Conservation (phyloP, 352 stramenopile genomes). For the Nothophytophthora sp. region DNA sequence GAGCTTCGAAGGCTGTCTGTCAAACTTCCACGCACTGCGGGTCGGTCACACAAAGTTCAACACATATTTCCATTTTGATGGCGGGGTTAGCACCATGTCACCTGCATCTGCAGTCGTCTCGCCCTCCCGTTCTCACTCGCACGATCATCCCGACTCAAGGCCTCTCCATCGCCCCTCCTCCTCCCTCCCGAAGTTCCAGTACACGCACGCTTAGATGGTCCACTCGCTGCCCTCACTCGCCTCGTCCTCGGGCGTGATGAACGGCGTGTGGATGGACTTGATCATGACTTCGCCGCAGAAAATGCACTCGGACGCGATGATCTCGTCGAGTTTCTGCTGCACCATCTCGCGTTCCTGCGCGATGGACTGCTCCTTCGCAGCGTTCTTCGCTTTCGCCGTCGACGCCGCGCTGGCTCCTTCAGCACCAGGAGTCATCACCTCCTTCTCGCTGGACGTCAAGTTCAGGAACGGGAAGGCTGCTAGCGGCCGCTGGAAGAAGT, state of each 20-base stretch:
- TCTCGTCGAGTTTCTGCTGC: slow-evolving; percentile 93
- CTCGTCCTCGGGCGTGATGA: slow-evolving; percentile 91
- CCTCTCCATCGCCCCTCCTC: not conserved
- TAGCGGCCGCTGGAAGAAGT: slow-evolving; percentile 78
- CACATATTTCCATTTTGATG: slow-evolving; percentile 26
- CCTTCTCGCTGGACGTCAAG: slow-evolving; percentile 69
- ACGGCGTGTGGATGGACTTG: slow-evolving; percentile 92
- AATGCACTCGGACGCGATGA: slow-evolving; percentile 94
- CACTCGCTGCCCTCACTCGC: slow-evolving; percentile 77
- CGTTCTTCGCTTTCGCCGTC: slow-evolving; percentile 57
- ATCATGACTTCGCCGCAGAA: slow-evolving; percentile 97
- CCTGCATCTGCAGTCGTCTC: too few relatives aligned
- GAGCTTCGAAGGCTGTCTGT: too few relatives aligned
- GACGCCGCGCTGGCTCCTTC: slow-evolving; percentile 39
- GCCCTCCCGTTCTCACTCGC: not conserved
- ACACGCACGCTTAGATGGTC: slow-evolving; percentile 66
- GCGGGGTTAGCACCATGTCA: too few relatives aligned
- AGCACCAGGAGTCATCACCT: slow-evolving; percentile 53
- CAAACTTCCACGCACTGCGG: too few relatives aligned
- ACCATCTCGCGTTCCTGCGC: slow-evolving; percentile 90
- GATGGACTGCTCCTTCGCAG: slow-evolving; percentile 75
- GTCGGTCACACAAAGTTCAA: slow-evolving; percentile 20
- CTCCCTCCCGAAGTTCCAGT: slow-evolving; percentile 2
- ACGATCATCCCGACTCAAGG: not conserved
- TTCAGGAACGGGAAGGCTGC: slow-evolving; percentile 66